A percentile compares a stretch with the other conserved stretches of the same genome.
Evolutionary conservation across 164 flowering plant genomes (phyloP).

Genomic region (Annona cherimola): DNA sequence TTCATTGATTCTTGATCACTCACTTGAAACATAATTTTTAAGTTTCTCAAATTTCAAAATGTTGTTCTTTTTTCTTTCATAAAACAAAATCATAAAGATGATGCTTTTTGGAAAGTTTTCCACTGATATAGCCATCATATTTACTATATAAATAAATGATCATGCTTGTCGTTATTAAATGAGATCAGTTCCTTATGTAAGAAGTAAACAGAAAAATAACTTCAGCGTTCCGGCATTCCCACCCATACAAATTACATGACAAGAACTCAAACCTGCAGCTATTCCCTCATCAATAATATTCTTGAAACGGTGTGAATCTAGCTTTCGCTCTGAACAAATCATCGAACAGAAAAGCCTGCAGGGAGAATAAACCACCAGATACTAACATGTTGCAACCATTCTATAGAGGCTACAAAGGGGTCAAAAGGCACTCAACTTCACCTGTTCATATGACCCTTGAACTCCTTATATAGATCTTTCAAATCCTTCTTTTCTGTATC

Average conservation of each 20-base stretch:
- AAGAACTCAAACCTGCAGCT: constrained; percentile 50
- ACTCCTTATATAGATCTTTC: constrained; percentile 60
- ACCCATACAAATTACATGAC: neutral
- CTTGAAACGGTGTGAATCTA: constrained; percentile 96
- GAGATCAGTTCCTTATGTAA: no score
- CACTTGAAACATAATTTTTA: no score
- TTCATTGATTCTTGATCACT: no score
- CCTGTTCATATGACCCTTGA: constrained; percentile 93
- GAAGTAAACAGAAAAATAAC: no score
- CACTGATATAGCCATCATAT: no score
- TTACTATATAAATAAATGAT: no score
- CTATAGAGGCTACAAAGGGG: neutral
- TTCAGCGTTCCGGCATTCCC: neutral
- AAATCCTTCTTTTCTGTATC: constrained; percentile 83
- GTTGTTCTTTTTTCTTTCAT: no score
- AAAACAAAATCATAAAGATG: no score
- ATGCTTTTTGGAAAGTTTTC: no score
- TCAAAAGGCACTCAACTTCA: constrained; percentile 10
- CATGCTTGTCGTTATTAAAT: no score
- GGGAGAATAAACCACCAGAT: constrained; percentile 1
- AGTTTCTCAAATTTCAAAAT: no score
- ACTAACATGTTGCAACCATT: neutral
- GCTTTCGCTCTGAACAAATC: constrained; percentile 89
- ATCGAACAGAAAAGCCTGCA: constrained; percentile 88
- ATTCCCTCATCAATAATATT: constrained; percentile 86